phyloP scores from a whole-genome alignment of 176 grass and related monocot genomes.

The Leersia perrieri region DNA sequence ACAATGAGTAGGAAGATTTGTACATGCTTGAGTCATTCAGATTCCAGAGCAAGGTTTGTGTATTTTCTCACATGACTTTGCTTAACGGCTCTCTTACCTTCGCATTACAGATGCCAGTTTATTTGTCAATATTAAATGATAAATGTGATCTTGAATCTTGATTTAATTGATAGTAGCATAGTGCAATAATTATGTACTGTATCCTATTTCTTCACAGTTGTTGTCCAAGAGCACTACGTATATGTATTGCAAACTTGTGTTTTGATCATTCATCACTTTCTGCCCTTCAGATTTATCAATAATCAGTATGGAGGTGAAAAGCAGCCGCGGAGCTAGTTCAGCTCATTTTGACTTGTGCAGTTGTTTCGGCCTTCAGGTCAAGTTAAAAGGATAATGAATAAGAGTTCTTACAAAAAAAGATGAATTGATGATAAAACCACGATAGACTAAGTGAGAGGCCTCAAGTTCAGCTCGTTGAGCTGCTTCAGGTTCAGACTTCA shows the following conservation, averaged over 20 bases:
- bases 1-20: neutral
- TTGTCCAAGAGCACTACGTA: too few relatives aligned
- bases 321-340: neutral
- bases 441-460: neutral
- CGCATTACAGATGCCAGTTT: neutral
- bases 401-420: neutral
- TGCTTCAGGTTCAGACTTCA: too few relatives aligned
- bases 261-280: neutral
- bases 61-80: neutral
- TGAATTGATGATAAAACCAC: neutral
- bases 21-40: neutral
- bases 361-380: neutral
- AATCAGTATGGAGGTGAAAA: neutral
- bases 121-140: neutral
- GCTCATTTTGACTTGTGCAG: neutral
- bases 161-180: neutral
- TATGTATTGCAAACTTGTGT: neutral
- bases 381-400: neutral
- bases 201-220: neutral
- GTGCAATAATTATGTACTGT: neutral
- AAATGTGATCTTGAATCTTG: neutral
- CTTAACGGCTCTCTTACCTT: neutral
- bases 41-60: neutral
- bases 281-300: constrained; percentile 7
- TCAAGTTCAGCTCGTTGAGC: too few relatives aligned